These are phyloP conservation scores for Ustilago vetiveriae DNA, from an alignment of 1,284 basidiomycete species.

Conservation along the genomic window DNA sequence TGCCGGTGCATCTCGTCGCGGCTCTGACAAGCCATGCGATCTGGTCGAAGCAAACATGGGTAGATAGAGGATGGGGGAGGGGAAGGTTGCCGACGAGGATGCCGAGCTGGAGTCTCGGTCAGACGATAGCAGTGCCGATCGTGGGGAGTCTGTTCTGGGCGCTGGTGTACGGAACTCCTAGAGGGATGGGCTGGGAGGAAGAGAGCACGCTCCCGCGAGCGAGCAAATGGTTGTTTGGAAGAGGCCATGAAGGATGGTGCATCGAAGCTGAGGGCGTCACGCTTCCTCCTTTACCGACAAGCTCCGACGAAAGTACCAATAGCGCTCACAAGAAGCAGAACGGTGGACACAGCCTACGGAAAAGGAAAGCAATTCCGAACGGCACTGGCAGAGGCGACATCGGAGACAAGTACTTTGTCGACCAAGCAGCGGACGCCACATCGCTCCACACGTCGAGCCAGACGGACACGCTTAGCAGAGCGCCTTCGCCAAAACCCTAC, in stretches of 20 bases:
- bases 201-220: slow-evolving; percentile 16
- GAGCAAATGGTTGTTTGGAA: slow-evolving; percentile 25
- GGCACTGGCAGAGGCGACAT: not conserved
- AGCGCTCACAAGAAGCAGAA: not conserved
- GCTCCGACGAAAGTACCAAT: not conserved
- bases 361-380: not conserved
- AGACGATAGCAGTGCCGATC: slow-evolving; percentile 19
- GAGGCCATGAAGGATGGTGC: slow-evolving; percentile 32
- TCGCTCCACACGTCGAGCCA: not conserved
- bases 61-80: not conserved
- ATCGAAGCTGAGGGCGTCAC: slow-evolving; percentile 34
- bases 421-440: slow-evolving; percentile 7
- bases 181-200: slow-evolving; percentile 18
- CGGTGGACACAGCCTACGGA: not conserved
- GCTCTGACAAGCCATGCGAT: slow-evolving; percentile 19
- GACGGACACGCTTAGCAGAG: not conserved
- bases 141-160: slow-evolving; percentile 36
- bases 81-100: slow-evolving; percentile 12
- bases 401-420: not conserved
- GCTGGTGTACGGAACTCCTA: slow-evolving; percentile 22
- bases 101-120: slow-evolving; percentile 13
- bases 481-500: slow-evolving; percentile 12
- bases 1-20: slow-evolving; percentile 12
- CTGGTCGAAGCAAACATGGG: slow-evolving; percentile 1
- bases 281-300: slow-evolving; percentile 18